These are phyloP conservation scores for Asterochloris sp. DNA, from an alignment of 139 green algal species.

Conservation along the genomic window DNA sequence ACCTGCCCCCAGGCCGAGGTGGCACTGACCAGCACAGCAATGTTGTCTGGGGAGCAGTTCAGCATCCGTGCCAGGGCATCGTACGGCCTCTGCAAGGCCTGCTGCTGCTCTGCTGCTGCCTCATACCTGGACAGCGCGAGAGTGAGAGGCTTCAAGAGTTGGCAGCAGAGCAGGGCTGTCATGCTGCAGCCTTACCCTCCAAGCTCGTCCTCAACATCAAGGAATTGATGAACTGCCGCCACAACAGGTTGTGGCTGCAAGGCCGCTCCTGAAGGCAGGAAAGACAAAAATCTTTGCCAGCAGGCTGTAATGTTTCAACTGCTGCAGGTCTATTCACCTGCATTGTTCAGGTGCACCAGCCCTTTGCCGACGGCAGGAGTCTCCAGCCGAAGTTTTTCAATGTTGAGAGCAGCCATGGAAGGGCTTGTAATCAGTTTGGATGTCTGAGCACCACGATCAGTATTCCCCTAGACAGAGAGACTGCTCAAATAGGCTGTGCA, in stretches of 20 bases:
- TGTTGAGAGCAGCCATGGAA: too few relatives aligned
- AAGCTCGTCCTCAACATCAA: not conserved
- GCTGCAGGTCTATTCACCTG: not conserved
- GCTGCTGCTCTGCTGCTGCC: slow-evolving; percentile 1
- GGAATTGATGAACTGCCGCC: not conserved
- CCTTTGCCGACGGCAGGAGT: not conserved
- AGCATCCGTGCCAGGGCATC: slow-evolving; percentile 43
- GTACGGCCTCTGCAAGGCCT: slow-evolving; percentile 44
- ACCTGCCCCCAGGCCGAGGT: slow-evolving; percentile 54
- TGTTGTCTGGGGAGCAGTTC: slow-evolving; percentile 49
- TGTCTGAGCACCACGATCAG: too few relatives aligned
- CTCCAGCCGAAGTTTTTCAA: not conserved
- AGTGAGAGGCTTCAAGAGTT: too few relatives aligned
- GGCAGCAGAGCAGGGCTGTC: not conserved
- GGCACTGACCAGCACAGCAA: slow-evolving; percentile 49
- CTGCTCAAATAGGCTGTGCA: too few relatives aligned
- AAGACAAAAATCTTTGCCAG: not conserved
- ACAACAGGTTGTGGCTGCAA: not conserved
- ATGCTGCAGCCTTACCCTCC: not conserved
- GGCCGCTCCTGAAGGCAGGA: not conserved
- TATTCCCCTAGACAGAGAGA: too few relatives aligned
- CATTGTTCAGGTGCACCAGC: slow-evolving; percentile 12
- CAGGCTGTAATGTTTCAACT: too few relatives aligned
- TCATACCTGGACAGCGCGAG: slow-evolving; percentile 46
- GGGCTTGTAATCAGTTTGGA: too few relatives aligned